Base-by-base conservation (phyloP, 1,284 basidiomycete genomes). In the Ganoderma lingzhi region DNA sequence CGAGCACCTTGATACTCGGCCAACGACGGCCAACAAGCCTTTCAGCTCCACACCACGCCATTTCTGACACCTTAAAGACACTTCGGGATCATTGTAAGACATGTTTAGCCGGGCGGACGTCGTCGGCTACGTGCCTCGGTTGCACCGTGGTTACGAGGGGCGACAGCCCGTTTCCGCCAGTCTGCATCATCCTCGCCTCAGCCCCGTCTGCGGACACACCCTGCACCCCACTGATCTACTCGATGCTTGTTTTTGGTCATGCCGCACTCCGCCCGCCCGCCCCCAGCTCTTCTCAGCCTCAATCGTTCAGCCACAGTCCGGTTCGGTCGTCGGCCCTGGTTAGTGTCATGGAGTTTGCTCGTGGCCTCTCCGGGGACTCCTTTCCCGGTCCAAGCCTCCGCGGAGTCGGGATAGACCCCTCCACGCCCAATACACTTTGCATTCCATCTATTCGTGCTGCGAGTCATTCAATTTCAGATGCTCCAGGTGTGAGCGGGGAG, bases 341-440 rank as follows among this genome's bases (percentile, higher is more conserved):
- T 35, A 59, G 56, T 32, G 59, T 30, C 59, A 15, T 61, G 15
- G 37, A n/a, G 12, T 19, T 19, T 28, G 59, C 39, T 28, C 59
- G 37, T 42, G 23, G 59, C 59, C 37, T 12, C n/a, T 41, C 59
- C 59, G 59, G 59, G 23, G 56, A n/a, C 39, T 10, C 23, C 37
- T 28, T 61, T 15, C 59, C 59, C 59, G 37, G 39, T 39, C 23
- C 59, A 61, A 37, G 37, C 61, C 61, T 59, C 71, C 62, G 67
- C 65, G 71, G 71, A 70, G 70, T 70, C 65, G 71, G 71, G 69
- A 72, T 70, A 72, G 65, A 69, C 71, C 70, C 70, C 70, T 70
- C 59, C 66, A 69, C 65, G 69, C 60, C 53, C 69, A 56, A 63
- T 32, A 51, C 44, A 45, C 62, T 53, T 48, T 39, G 41, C 41